Evolutionary conservation across 2,329 filamentous ascomycete species (phyloP).

Genomic region (Stachybotrys chlorohalonatus): DNA sequence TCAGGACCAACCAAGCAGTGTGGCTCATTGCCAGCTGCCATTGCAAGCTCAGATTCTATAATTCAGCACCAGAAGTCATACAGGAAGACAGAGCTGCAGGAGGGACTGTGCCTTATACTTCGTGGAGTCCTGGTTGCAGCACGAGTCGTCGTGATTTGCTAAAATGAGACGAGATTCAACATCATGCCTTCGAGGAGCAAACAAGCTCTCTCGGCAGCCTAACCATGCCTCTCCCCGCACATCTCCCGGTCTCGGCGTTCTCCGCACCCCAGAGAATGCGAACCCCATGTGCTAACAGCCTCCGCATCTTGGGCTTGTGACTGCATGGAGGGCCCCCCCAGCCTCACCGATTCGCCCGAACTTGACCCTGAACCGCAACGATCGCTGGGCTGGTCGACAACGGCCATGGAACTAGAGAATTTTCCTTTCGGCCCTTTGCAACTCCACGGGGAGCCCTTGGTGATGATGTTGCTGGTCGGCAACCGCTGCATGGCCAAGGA

Average conservation of each 20-base stretch:
- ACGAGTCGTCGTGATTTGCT: too few species aligned
- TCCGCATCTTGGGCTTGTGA: not conserved
- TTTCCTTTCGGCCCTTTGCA: not conserved
- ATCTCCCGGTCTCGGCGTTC: not conserved
- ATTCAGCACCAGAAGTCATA: too few species aligned
- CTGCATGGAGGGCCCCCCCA: not conserved
- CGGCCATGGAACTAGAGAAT: not conserved
- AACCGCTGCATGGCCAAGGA: not conserved
- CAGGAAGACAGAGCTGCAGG: too few species aligned
- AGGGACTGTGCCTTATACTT: too few species aligned
- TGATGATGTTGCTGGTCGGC: not conserved
- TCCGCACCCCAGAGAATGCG: not conserved
- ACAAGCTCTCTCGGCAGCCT: not conserved
- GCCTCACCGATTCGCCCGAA: not conserved
- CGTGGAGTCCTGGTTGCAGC: too few species aligned
- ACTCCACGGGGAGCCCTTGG: not conserved
- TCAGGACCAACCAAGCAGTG: not conserved
- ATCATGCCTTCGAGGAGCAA: not conserved
- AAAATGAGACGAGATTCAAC: not conserved
- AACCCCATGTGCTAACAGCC: too few species aligned
- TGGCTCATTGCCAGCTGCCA: too few species aligned
- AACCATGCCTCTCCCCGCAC: not conserved
- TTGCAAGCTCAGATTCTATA: too few species aligned
- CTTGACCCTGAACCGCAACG: not conserved
- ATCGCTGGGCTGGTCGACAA: not conserved